Base-by-base conservation (phyloP, 768 basidiomycete species). In the Boletus rubroflammeus region DNA sequence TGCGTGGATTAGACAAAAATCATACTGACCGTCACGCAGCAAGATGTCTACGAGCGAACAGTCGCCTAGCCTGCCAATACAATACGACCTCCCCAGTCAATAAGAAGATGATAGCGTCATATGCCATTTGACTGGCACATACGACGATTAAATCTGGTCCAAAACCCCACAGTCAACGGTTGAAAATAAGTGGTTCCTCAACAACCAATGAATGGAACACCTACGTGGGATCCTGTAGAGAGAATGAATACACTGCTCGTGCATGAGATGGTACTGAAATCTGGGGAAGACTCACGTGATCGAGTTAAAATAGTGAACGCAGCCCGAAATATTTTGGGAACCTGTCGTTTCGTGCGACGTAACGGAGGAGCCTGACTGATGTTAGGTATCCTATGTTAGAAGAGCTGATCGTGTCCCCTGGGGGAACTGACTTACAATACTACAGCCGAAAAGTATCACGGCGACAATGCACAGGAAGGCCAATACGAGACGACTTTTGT, bases 61-160 rank as follows among this genome's bases (percentile, higher is more conserved):
- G 3, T 47, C n/a, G 15, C 59, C 48, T 15, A 26, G 3, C n/a
- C 1, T 54, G 2, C 62, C 32, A 28, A 56, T 26, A 38, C 34
- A 26, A n/a, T 23, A 54, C 1, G 58, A 50, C 47, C 43, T 62
- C 54, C 57, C 54, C 4, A 4, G 61, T 69, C 7, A 69, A 45
- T 17, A 41, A 11, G 52, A 68, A 68, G 17, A 65, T 44, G 39
- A 61, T 21, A 10, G 51, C 14, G 26, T 68, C 65, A 39, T 67
- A 68, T 10, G 50, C 42, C 21, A 69, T 48, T 34, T 61, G 55
- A 17, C 45, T 43, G 8, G 45, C 25, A 53, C 59, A 63, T 2
- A 28, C 53, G 32, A 51, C 21, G 1, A 53, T 55, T 2, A 49
- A n/a, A 23, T 50, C 61, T 64, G 25, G 17, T 10, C 25, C 21